A percentile compares a stretch with the other conserved stretches of the same genome.
Evolutionary conservation across 129 eudicot genomes (phyloP).

Genomic region (Helichrysum umbraculigerum): DNA sequence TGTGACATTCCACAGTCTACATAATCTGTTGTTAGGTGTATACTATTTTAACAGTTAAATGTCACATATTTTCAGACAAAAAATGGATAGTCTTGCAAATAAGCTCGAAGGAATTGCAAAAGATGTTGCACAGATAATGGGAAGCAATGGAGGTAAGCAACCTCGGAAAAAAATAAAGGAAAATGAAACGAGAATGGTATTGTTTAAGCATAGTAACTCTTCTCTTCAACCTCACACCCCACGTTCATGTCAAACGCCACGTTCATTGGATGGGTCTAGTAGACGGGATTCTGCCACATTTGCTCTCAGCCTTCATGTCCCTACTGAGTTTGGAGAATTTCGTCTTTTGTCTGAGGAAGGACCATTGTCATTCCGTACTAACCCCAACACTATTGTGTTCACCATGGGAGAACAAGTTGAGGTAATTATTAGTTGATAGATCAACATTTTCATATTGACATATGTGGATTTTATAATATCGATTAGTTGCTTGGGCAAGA

Average conservation of each 20-base stretch:
- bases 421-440: slow-evolving; percentile 36
- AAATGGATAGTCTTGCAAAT: slow-evolving; percentile 49
- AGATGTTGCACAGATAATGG: slow-evolving; percentile 47
- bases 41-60: background rate
- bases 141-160: slow-evolving; percentile 34
- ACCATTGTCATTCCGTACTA: slow-evolving; percentile 37
- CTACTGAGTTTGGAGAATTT: slow-evolving; percentile 51
- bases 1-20: too few species aligned
- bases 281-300: slow-evolving; percentile 42
- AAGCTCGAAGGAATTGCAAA: slow-evolving; percentile 62
- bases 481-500: background rate
- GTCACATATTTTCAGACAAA: slow-evolving; percentile 38
- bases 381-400: slow-evolving; percentile 53
- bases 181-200: slow-evolving; percentile 49
- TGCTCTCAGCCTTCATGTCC: slow-evolving; percentile 60
- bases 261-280: slow-evolving; percentile 32
- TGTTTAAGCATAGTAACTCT: slow-evolving; percentile 60
- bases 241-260: slow-evolving; percentile 40
- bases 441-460: background rate
- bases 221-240: slow-evolving; percentile 41
- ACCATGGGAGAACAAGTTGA: slow-evolving; percentile 60
- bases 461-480: background rate
- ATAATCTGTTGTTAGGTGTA: too few species aligned
- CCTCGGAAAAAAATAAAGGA: slow-evolving; percentile 43
- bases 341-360: slow-evolving; percentile 46